A percentile compares a stretch with the other conserved stretches of the same genome.
These are phyloP conservation scores for Skeletonema menzelii DNA, from an alignment of 108 stramenopile genomes.

Conservation along the genomic window DNA sequence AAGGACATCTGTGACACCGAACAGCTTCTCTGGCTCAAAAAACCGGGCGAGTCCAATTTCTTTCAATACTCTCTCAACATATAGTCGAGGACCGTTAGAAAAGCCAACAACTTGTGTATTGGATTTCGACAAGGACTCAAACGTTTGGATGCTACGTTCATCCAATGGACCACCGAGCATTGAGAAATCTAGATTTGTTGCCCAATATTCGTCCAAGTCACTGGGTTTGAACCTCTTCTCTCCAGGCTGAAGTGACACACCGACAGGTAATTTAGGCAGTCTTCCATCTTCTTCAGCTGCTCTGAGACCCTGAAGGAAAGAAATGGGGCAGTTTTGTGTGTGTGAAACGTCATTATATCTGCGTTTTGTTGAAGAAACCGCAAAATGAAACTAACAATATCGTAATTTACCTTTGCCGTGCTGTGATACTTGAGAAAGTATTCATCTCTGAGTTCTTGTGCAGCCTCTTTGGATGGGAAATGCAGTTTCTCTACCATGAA, in stretches of 20 bases:
- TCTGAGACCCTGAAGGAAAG: constrained; percentile 46
- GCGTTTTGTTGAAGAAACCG: not conserved
- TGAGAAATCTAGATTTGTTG: constrained; percentile 61
- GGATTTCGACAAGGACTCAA: constrained; percentile 19
- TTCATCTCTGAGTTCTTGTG: constrained; percentile 60
- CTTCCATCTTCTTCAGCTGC: constrained; percentile 73
- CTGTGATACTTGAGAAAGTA: constrained; percentile 80
- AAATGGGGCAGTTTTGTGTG: not conserved
- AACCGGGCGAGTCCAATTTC: constrained; percentile 54
- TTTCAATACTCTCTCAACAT: constrained; percentile 62
- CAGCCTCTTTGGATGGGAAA: constrained; percentile 51
- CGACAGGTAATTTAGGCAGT: constrained; percentile 49
- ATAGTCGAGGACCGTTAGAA: constrained; percentile 75
- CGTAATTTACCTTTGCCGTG: constrained; percentile 67
- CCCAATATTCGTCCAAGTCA: constrained; percentile 75
- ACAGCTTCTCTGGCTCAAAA: constrained; percentile 65
- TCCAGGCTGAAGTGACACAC: constrained; percentile 14
- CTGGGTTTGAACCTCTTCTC: constrained; percentile 38
- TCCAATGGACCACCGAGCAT: constrained; percentile 50
- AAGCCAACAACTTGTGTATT: constrained; percentile 54
- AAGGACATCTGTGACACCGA: constrained; percentile 80
- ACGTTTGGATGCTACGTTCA: constrained; percentile 40
- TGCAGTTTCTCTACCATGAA: constrained; percentile 77
- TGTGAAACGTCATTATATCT: not conserved
- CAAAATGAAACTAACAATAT: not conserved